Percentiles rank a stretch among this genome's conserved stretches.
These are phyloP conservation scores for Trichoderma parareesei DNA, from an alignment of 495 filamentous ascomycete species.

Conservation along the genomic window DNA sequence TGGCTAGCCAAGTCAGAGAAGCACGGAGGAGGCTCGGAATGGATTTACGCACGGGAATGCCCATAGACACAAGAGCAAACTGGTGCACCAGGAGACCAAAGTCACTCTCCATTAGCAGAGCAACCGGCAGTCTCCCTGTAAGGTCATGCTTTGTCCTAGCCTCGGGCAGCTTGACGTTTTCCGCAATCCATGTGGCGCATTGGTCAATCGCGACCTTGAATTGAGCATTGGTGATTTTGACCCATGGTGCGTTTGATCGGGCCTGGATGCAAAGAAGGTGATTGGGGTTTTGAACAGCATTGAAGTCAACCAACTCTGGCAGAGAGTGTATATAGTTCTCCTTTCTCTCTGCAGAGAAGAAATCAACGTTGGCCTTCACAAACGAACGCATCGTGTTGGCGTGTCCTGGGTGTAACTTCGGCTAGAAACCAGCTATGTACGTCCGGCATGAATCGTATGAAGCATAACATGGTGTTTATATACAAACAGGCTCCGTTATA, in stretches of 20 bases:
- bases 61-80: conserved; percentile 23
- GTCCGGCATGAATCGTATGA: too few species aligned
- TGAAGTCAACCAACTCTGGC: conserved; percentile 21
- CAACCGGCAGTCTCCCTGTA: conserved; percentile 17
- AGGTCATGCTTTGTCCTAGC: not conserved
- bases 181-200: not conserved
- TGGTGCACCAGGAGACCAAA: conserved; percentile 22
- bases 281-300: conserved; percentile 18
- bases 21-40: not conserved
- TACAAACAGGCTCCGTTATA: not conserved
- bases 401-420: not conserved
- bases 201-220: conserved; percentile 6
- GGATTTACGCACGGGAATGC: conserved; percentile 16
- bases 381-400: not conserved
- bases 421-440: too few species aligned
- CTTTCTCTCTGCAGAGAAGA: conserved; percentile 5
- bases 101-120: conserved; percentile 28
- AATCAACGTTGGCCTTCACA: not conserved
- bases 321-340: conserved; percentile 8
- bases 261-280: conserved; percentile 22
- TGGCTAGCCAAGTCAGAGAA: conserved; percentile 11
- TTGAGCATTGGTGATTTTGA: not conserved
- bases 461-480: too few species aligned
- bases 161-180: not conserved
- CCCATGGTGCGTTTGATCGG: conserved; percentile 11